These are phyloP conservation scores for Penicillium taxi DNA, from an alignment of 495 filamentous ascomycete species.

Conservation along the genomic window DNA sequence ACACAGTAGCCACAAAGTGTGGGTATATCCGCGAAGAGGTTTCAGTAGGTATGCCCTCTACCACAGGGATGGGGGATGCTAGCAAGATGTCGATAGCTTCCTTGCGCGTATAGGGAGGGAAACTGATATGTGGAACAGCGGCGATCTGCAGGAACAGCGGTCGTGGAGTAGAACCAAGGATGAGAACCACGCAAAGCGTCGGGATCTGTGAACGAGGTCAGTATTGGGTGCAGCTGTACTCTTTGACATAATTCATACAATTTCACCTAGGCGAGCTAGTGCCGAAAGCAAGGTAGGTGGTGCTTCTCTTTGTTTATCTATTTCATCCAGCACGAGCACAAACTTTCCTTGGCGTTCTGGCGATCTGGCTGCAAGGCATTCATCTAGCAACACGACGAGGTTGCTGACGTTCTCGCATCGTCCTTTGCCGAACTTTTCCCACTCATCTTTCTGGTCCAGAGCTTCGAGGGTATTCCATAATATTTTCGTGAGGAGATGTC, in stretches of 20 bases:
- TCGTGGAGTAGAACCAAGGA: slow-evolving; percentile 60
- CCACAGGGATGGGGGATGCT: slow-evolving; percentile 29
- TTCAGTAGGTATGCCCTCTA: slow-evolving; percentile 25
- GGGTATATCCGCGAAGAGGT: slow-evolving; percentile 29
- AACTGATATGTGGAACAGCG: slow-evolving; percentile 71
- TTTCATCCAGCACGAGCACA: slow-evolving; percentile 82
- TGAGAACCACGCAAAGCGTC: slow-evolving; percentile 66
- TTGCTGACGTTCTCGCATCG: slow-evolving; percentile 72
- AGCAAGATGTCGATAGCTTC: slow-evolving; percentile 69
- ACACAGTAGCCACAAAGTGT: slow-evolving; percentile 35
- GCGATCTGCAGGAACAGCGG: slow-evolving; percentile 63
- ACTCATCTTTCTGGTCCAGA: slow-evolving; percentile 32
- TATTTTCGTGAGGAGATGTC: slow-evolving; percentile 69
- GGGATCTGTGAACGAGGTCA: slow-evolving; percentile 56
- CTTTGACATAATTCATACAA: slow-evolving; percentile 58
- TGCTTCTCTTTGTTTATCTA: slow-evolving; percentile 78
- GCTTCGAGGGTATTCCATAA: slow-evolving; percentile 35
- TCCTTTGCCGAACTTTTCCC: slow-evolving; percentile 38
- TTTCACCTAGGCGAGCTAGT: slow-evolving; percentile 67
- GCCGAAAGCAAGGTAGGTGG: slow-evolving; percentile 76
- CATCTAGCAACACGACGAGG: slow-evolving; percentile 60
- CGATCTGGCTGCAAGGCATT: slow-evolving; percentile 32
- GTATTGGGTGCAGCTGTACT: no score
- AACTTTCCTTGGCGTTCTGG: slow-evolving; percentile 45
- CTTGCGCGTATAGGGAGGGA: slow-evolving; percentile 74